These are phyloP conservation scores for Isochrysis galbana DNA, from an alignment of 78 protist species.

Conservation along the genomic window DNA sequence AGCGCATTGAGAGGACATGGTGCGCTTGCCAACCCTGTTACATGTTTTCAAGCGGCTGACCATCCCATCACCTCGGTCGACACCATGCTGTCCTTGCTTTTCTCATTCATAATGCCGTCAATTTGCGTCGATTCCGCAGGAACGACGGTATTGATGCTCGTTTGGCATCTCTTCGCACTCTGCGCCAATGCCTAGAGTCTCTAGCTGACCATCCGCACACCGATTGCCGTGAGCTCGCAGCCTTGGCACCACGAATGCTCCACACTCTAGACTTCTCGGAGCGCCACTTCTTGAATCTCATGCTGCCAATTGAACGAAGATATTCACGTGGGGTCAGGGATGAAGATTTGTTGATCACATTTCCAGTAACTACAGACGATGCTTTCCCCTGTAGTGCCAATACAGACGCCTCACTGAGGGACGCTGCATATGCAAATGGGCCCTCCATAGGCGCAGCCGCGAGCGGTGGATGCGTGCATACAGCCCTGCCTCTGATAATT, in stretches of 20 bases:
- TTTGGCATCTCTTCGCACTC: not conserved
- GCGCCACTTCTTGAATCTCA: constrained; percentile 2
- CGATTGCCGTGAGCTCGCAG: not conserved
- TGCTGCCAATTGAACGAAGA: constrained; percentile 12
- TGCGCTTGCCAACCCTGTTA: too few relatives aligned
- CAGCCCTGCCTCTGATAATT: not conserved
- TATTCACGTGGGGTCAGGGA: not conserved
- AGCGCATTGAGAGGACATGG: not conserved
- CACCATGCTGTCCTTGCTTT: too few relatives aligned
- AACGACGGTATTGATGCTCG: too few relatives aligned
- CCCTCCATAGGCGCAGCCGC: not conserved
- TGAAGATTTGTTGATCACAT: not conserved
- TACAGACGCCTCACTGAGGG: not conserved
- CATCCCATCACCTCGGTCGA: too few relatives aligned
- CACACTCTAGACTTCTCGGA: not conserved
- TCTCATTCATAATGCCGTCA: too few relatives aligned
- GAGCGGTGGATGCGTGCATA: not conserved
- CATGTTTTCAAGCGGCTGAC: too few relatives aligned
- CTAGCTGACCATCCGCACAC: not conserved
- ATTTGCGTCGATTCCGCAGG: too few relatives aligned
- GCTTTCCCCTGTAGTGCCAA: too few relatives aligned
- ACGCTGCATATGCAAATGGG: not conserved
- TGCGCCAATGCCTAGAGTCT: not conserved
- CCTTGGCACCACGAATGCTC: not conserved
- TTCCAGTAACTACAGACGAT: not conserved